Evolutionary conservation across 129 eudicot genomes (phyloP).

Genomic region (Flaveria brownii): DNA sequence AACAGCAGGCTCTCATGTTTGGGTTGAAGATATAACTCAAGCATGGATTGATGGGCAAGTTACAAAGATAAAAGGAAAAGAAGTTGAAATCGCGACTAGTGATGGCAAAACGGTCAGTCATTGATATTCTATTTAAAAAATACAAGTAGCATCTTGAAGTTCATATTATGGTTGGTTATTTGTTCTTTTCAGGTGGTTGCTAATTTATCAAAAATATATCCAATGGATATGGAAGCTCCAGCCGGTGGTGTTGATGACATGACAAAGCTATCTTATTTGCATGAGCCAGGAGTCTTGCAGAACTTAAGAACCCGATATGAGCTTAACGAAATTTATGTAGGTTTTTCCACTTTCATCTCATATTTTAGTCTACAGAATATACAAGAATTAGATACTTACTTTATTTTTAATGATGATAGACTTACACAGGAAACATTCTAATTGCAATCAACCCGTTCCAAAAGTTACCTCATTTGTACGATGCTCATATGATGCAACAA

Average conservation of each 20-base stretch:
- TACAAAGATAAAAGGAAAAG: no score
- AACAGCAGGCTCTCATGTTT: no score
- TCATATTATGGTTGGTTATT: not conserved
- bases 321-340: constrained; percentile 95
- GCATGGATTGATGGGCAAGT: no score
- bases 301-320: constrained; percentile 84
- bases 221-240: constrained; percentile 94
- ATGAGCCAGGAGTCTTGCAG: constrained; percentile 92
- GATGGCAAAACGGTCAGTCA: constrained; percentile 70
- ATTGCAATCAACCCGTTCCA: constrained; percentile 99
- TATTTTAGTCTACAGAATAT: not conserved
- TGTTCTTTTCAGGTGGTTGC: constrained; percentile 55
- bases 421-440: constrained; percentile 94
- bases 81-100: no score
- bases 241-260: constrained; percentile 81
- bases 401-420: constrained; percentile 48
- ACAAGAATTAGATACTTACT: constrained; percentile 4
- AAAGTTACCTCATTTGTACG: constrained; percentile 87
- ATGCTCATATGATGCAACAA: constrained; percentile 97
- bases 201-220: constrained; percentile 77
- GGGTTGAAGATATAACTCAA: no score
- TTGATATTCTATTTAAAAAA: not conserved
- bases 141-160: not conserved
- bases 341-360: constrained; percentile 16
- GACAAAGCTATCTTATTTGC: constrained; percentile 55